Percentiles rank a stretch among this genome's conserved stretches.
phyloP scores from a whole-genome alignment of 441 rosid genomes.

The Capsella rubella region DNA sequence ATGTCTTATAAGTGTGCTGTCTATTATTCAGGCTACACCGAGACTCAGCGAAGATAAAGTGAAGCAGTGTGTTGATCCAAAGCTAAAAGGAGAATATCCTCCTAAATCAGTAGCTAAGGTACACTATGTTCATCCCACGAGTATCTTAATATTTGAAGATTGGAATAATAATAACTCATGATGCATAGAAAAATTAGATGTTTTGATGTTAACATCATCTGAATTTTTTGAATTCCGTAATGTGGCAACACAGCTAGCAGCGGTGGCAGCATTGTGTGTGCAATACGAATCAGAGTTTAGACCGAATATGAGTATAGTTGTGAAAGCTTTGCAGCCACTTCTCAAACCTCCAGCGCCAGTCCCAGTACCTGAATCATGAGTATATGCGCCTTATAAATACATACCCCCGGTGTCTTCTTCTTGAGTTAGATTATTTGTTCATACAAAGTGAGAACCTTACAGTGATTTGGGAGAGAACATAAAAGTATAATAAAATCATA shows the following conservation, averaged over 20 bases:
- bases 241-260: conserved; percentile 61
- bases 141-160: not conserved
- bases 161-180: not conserved
- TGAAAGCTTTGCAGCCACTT: conserved; percentile 78
- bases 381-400: conserved; percentile 4
- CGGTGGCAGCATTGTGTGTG: conserved; percentile 82
- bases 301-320: conserved; percentile 82
- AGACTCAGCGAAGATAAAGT: conserved; percentile 98
- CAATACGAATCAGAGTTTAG: conserved; percentile 85
- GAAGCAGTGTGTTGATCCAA: conserved; percentile 96
- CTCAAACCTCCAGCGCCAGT: conserved; percentile 57
- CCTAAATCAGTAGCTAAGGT: conserved; percentile 98
- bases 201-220: not conserved
- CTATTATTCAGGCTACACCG: conserved; percentile 79
- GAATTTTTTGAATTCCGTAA: conserved; percentile 12
- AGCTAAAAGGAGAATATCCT: conserved; percentile 90
- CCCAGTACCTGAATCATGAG: conserved; percentile 50
- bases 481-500: conserved; percentile 20
- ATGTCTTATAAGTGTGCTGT: conserved; percentile 24
- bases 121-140: conserved; percentile 17
- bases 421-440: conserved; percentile 33
- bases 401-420: not conserved
- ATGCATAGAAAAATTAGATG: not conserved
- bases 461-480: conserved; percentile 23
- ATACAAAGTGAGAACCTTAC: conserved; percentile 25